Base-by-base conservation (phyloP, 2,329 filamentous ascomycete genomes). In the Penicillium sp. region DNA sequence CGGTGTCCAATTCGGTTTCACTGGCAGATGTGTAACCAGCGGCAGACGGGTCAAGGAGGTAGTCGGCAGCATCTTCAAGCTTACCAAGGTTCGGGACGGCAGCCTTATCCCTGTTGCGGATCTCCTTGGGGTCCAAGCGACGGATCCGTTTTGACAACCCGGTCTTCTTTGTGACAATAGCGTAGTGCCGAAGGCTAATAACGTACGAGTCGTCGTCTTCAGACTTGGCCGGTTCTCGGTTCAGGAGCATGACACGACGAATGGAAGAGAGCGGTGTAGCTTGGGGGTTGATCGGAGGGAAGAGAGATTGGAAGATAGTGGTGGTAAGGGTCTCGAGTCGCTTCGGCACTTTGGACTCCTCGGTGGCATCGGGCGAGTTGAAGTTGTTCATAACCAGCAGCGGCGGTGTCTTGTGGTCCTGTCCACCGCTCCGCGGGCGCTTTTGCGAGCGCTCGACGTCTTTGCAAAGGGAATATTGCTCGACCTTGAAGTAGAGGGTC, bases 311-410 rank as follows among this genome's bases (percentile, higher is more conserved):
- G 75, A 97, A 99, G 65, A 96, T 86, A 41, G 91, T 95, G 2
- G 92, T 97, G 2, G 91, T 86, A 28, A 99, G 85, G 22, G 88
- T 87, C 74, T 99, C 94, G 66, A 99, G 88, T 63, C 96, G 92
- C 68, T 90, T 95, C 5, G 92, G 91, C n/a, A 95, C 86, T 55
- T 87, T 81, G 27, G 82, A 74, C 51, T 85, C 81, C 53, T 76
- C 69, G 50, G 74, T 69, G 44, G 74, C 71, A 56, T 79, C 78
- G 25, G 87, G 81, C 3, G 85, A 87, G 35, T 83, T 83, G 72
- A 99, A 96, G 72, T 96, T 96, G 76, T 99, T 99, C 94, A 99
- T 97, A 60, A 99, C 94, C 40, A 99, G 82, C 74, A 97, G 75
- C 56, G 94, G 94, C 6, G 94, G 86, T 39, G 86, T 90, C 51